Conservation (phyloP, 2,329 filamentous ascomycete species). For the Aspergillus sergii region DNA sequence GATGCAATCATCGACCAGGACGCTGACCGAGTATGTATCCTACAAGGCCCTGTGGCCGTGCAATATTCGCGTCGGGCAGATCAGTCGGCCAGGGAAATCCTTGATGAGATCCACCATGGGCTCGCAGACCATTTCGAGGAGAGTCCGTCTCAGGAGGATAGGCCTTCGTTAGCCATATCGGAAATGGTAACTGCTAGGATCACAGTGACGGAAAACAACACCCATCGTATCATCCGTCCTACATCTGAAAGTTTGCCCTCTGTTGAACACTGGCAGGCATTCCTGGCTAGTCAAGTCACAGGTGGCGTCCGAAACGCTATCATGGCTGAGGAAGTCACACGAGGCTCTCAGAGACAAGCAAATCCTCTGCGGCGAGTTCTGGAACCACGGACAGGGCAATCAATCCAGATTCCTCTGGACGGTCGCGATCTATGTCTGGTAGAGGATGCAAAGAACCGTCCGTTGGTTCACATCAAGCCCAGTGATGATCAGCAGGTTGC, state of each 20-base stretch:
- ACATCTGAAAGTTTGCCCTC: background rate
- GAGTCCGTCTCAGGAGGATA: background rate
- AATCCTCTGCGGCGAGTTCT: conserved; percentile 17
- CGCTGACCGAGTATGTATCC: conserved; percentile 88
- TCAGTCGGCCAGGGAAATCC: conserved; percentile 85
- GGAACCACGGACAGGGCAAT: background rate
- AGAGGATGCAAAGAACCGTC: conserved; percentile 52
- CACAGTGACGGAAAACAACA: background rate
- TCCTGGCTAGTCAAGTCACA: background rate
- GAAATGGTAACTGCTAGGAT: background rate
- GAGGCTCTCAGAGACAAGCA: conserved; percentile 7
- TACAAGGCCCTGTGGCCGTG: conserved; percentile 88
- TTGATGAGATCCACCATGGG: conserved; percentile 58
- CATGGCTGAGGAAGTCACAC: background rate
- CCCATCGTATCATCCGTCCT: background rate
- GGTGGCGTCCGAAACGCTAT: background rate
- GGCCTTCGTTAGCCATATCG: conserved; percentile 60
- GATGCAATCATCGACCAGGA: conserved; percentile 92
- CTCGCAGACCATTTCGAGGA: background rate
- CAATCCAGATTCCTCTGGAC: background rate
- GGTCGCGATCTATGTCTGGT: background rate
- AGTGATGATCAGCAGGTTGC: background rate
- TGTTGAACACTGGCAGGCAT: background rate
- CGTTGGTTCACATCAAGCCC: background rate
- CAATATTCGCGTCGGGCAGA: conserved; percentile 83